Evolutionary conservation across 306 rosid species (phyloP), one percentile per base, ranked within the genome.

Genomic region (Senna siamea): DNA sequence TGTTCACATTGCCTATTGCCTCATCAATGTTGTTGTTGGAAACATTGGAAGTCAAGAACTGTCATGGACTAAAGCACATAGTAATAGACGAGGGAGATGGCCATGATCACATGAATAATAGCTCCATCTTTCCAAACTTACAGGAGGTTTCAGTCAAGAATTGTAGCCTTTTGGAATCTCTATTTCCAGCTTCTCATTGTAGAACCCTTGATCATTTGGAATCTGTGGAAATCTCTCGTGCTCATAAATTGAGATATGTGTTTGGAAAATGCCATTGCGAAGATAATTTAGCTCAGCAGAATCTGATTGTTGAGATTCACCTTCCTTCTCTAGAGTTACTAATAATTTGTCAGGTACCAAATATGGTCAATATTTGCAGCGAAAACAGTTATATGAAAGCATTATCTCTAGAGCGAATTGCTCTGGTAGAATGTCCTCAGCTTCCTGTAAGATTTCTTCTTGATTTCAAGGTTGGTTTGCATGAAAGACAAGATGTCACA

Each of bases 1-100:
- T 78, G 43, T 54, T 78, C 37, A 15, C 73, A 12, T n/a, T 55
- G 9, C 43, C 74, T 2, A 4, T 48, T 44, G 82, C 78, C 5
- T 43, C 20, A 9, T 10, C 53, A 47, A 11, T 78, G 44, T 30
- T 19, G 2, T 60, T 52, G 22, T 34, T 71, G 82, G 76, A 71
- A 44, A 19, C 26, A 13, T n/a, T 70, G 46, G 14, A 0, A 5
- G 30, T 71, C 23, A 23, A 15, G 2, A 15, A 53, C 2, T 62
- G 77, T 5, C 9, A 15, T 50, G 60, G 15, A 15, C 18, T 71
- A 14, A 54, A 54, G 51, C 41, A 71, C 6, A 7, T 69, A 30
- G 19, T 77, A 12, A 38, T 32, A n/a, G 23, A 28, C 0, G 65
- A 60, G 37, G 22, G n/a, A 20, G 56, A 23, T 1, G 46, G 55